phyloP scores from a whole-genome alignment of 169 alveolate genomes.

The Prorocentrum cordatum region DNA sequence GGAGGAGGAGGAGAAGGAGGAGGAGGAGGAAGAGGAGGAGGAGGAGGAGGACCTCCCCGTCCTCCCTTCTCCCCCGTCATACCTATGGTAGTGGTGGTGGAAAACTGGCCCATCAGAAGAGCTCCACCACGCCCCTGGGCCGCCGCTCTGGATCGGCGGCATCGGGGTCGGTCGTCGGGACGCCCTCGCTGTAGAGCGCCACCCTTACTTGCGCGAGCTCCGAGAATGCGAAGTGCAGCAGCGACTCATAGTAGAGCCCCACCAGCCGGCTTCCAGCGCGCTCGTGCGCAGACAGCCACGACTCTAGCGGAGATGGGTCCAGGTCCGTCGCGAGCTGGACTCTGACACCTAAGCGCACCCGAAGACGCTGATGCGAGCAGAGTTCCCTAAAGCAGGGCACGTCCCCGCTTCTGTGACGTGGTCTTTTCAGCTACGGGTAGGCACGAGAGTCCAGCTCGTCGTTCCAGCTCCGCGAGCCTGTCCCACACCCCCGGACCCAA shows the following conservation, averaged over 20 bases:
- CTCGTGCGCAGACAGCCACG: constrained; percentile 13
- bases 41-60: too few species aligned
- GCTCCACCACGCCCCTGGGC: too few species aligned
- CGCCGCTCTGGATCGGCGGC: background rate
- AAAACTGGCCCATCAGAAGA: too few species aligned
- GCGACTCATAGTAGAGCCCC: constrained; percentile 52
- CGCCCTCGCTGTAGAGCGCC: constrained; percentile 11
- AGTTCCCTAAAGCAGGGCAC: background rate
- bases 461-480: background rate
- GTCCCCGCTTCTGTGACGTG: background rate
- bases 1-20: too few species aligned
- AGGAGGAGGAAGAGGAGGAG: too few species aligned
- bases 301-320: background rate
- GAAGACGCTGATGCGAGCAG: too few species aligned
- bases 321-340: background rate
- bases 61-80: too few species aligned
- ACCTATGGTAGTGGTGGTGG: too few species aligned
- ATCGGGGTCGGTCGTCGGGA: background rate
- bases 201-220: constrained; percentile 7
- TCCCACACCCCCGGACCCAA: background rate
- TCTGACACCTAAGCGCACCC: too few species aligned
- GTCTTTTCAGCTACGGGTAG: background rate
- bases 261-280: constrained; percentile 26
- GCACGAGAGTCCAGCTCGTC: background rate
- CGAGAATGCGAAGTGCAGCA: constrained; percentile 37